A percentile compares a stretch with the other conserved stretches of the same genome.
Conservation (phyloP, 176 grass and related monocot genomes). For the Oryza glumipatula region DNA sequence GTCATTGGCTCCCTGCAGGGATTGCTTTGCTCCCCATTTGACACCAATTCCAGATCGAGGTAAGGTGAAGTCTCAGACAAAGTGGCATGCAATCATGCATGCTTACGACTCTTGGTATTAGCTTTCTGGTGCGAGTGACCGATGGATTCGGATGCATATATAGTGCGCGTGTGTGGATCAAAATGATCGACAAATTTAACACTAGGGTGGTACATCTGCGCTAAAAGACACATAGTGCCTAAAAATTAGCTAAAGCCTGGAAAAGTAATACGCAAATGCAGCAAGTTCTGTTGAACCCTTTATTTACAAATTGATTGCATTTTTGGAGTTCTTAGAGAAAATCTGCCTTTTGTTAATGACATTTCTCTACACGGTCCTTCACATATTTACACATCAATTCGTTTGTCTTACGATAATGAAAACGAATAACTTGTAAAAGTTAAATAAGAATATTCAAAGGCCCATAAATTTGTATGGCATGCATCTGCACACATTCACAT, state of each 20-base stretch:
- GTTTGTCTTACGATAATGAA: too few species aligned
- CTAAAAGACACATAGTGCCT: too few species aligned
- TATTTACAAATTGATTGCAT: neutral
- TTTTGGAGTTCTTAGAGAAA: neutral
- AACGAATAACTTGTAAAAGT: too few species aligned
- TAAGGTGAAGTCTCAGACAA: slow-evolving; percentile 50
- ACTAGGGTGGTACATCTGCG: neutral
- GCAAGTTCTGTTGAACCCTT: neutral
- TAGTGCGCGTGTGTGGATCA: slow-evolving; percentile 37
- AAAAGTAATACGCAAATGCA: neutral
- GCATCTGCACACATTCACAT: neutral
- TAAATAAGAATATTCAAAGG: too few species aligned
- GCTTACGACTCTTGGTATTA: slow-evolving; percentile 30
- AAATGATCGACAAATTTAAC: neutral
- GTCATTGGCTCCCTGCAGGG: slow-evolving; percentile 44
- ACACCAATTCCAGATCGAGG: slow-evolving; percentile 51
- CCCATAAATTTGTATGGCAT: neutral
- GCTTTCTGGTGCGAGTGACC: slow-evolving; percentile 27
- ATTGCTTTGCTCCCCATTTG: slow-evolving; percentile 37
- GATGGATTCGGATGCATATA: slow-evolving; percentile 36
- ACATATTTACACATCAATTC: too few species aligned
- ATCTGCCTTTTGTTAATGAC: neutral
- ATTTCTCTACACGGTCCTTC: too few species aligned
- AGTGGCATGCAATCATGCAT: slow-evolving; percentile 50
- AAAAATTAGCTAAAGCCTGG: neutral